Base-by-base conservation (phyloP, 495 filamentous ascomycete species). In the Talaromyces nanjingensis region DNA sequence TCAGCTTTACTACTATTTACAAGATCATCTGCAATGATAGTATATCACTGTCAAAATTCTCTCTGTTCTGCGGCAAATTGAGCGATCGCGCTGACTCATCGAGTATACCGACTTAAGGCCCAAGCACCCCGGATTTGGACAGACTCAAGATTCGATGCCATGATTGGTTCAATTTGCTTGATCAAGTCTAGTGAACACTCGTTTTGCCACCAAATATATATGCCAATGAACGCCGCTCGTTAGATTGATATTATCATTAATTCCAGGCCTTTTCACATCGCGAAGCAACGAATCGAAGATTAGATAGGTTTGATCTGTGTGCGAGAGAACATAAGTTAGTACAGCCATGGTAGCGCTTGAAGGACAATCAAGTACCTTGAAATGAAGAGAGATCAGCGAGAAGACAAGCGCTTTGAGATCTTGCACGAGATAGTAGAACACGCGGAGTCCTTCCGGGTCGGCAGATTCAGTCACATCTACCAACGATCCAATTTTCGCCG, bases 371-470 rank as follows among this genome's bases (percentile, higher is more conserved):
- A 25, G 27, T 80, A 89, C 89, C 87, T 98, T 99, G 83, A 98
- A 99, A 77, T 99, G 96, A 58, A 99, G 83, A 11, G 91, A 90
- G 67, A 97, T 98, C 33, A 99, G 79, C 33, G 93, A 96, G 76
- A 99, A 99, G 2, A 98, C 90, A 29, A 99, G 84, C 14, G 94
- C 94, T 78, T 98, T 98, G 56, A 99, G 80, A 70, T 99, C 96
- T 73, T 98, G 96, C 4, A 98, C 93, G 0, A 99, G 89, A 71
- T 99, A 99, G 81, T 99, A 98, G 75, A 99, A 99, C n/a, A 99
- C 96, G 12, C 96, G 86, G 14, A 99, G 84, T 34, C 96, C 96
- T 74, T 99, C 96, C 9, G 96, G 96, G 72, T 99, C 96, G 22
- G 88, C 88, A 4, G 93, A 97, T 66, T 97, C 96, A 49, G 91